Conservation (phyloP, 768 basidiomycete genomes). For the Amanita brunnescens region DNA sequence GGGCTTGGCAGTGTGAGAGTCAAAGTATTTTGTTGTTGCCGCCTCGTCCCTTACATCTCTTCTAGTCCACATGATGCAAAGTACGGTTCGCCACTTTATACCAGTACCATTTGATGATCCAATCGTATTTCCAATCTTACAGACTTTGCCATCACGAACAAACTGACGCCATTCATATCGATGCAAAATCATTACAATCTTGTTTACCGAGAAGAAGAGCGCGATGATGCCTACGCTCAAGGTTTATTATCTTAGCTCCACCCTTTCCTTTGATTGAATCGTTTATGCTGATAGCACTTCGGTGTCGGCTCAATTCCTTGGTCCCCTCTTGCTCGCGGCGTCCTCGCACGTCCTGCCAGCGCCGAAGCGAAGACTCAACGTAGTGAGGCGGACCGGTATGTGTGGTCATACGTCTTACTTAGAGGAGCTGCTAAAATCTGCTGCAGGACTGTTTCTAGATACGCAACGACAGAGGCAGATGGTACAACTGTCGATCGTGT, state of each 20-base stretch:
- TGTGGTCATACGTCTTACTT: too few relatives aligned
- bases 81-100: background rate
- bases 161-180: too few relatives aligned
- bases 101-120: too few relatives aligned
- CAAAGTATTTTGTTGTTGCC: too few relatives aligned
- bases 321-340: conserved; percentile 48
- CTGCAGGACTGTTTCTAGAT: too few relatives aligned
- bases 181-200: too few relatives aligned
- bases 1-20: conserved; percentile 45
- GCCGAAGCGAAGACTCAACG: conserved; percentile 16
- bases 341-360: conserved; percentile 40
- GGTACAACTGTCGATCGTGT: too few relatives aligned
- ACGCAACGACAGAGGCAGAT: background rate
- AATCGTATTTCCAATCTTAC: too few relatives aligned
- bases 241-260: conserved; percentile 18
- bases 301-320: too few relatives aligned
- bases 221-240: conserved; percentile 53
- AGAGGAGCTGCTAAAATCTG: too few relatives aligned
- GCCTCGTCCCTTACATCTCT: background rate
- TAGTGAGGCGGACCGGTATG: background rate
- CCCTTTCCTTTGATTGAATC: background rate
- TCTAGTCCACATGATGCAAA: conserved; percentile 5
- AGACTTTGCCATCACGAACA: conserved; percentile 55
- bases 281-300: conserved; percentile 20
- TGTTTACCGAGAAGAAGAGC: conserved; percentile 56